Base-by-base conservation (phyloP, 805 yeast species). In the Pichia rugopelliculosa region DNA sequence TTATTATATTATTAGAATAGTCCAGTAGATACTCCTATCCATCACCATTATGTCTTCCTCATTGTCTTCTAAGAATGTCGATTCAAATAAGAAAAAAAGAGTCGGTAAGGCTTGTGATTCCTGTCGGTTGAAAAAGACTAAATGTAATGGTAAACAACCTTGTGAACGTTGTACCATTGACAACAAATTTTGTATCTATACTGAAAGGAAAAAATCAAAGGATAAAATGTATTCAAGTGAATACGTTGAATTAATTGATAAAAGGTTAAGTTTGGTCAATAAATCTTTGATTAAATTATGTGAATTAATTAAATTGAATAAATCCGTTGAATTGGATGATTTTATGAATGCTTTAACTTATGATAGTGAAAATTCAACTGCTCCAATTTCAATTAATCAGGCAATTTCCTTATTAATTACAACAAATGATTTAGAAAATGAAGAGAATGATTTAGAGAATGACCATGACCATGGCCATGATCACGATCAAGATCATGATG, bases 71-170 rank as follows among this genome's bases (percentile, higher is more conserved):
- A 30, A 30, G n/a, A 30, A n/a, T 11, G n/a, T 2, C 34, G 34
- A 30, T 30, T 30, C 34, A 15, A 30, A 17, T 10, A 48, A 58
- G 48, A 79, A 78, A 62, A 76, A 73, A 58, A 60, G 85, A 50
- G 84, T 79, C 4, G 81, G 82, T 12, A 79, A 78, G 54, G 84
- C 84, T 6, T 79, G 85, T 53, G 84, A 79, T 57, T 72, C 76
- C 45, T 79, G 85, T 59, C 66, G 85, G 39, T 68, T 79, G 47
- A 79, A 79, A 57, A 79, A 79, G 63, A 79, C 83, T 6, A 79
- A 79, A 52, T 79, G 85, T 59, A 79, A 78, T 49, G 85, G 85
- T 20, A 71, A 72, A 43, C 76, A 76, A 52, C 84, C 85, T 0
- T 79, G 85, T 54, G 71, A 73, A 34, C 70, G 76, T 46, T 79